These are phyloP conservation scores for Plasmodium fragile DNA, from an alignment of 169 alveolate genomes.

Conservation along the genomic window DNA sequence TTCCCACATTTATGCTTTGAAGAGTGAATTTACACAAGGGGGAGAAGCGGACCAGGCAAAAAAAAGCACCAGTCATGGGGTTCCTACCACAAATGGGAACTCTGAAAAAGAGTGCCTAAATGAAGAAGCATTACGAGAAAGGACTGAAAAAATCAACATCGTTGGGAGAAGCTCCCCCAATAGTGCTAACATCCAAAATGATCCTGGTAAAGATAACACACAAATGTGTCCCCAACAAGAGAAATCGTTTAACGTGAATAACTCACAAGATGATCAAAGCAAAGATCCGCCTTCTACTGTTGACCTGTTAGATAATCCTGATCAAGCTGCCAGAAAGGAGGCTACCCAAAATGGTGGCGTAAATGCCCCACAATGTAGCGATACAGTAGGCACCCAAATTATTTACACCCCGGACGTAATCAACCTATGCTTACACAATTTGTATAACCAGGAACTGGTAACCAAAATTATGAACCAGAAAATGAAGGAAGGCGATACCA, in stretches of 20 bases:
- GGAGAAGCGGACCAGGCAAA: background rate
- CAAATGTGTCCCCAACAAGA: background rate
- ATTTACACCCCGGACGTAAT: slow-evolving; percentile 53
- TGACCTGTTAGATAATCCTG: background rate
- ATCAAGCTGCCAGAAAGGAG: background rate
- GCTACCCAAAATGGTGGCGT: background rate
- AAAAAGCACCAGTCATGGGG: background rate
- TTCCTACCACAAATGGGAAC: background rate
- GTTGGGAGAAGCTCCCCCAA: background rate
- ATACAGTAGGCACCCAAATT: background rate
- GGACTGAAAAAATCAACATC: background rate
- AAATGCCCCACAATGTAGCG: background rate
- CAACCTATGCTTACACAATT: slow-evolving; percentile 33
- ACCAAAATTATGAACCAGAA: slow-evolving; percentile 25
- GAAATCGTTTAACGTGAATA: background rate
- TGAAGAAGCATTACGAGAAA: background rate
- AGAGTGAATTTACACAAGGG: background rate
- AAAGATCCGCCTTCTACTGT: background rate
- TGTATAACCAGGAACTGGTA: slow-evolving; percentile 48
- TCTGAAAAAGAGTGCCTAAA: background rate
- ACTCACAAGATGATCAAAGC: background rate
- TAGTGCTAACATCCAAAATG: background rate
- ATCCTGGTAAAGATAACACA: background rate
- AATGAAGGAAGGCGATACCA: background rate
- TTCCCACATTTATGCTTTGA: slow-evolving; percentile 61